These are phyloP conservation scores for Bipolaris bicolor DNA, from an alignment of 2,329 filamentous ascomycete genomes.

Conservation along the genomic window DNA sequence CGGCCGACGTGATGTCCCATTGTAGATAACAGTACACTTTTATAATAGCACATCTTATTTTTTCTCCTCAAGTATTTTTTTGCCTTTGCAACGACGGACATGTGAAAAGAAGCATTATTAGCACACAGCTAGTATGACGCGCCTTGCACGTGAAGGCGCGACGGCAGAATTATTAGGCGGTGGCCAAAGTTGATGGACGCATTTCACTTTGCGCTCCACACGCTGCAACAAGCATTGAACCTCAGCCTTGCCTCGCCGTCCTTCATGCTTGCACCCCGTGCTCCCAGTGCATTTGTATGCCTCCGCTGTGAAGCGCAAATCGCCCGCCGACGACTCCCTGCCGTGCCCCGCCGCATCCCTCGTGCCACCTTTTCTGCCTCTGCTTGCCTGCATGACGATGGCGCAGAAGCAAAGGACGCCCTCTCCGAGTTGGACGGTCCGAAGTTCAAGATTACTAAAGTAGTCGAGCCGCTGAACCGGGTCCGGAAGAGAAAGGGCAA, in stretches of 20 bases:
- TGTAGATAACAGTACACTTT: not conserved
- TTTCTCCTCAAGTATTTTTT: not conserved
- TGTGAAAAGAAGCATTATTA: not conserved
- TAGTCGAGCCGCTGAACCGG: slow-evolving; percentile 26
- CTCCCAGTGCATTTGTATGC: slow-evolving; percentile 48
- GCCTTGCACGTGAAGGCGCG: slow-evolving; percentile 45
- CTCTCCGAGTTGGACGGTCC: slow-evolving; percentile 1
- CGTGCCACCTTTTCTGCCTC: slow-evolving; percentile 40
- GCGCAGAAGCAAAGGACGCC: slow-evolving; percentile 14
- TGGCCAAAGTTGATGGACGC: slow-evolving; percentile 34
- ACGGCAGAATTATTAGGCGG: slow-evolving; percentile 43
- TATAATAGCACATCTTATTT: no score
- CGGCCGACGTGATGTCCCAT: slow-evolving; percentile 29
- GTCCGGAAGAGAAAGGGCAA: slow-evolving; percentile 33
- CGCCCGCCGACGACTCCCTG: slow-evolving; percentile 28
- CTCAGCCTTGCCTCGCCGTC: slow-evolving; percentile 7
- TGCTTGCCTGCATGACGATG: slow-evolving; percentile 28
- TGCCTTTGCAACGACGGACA: not conserved
- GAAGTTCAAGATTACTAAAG: slow-evolving; percentile 14
- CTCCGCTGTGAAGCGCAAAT: slow-evolving; percentile 47
- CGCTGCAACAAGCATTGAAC: slow-evolving; percentile 8
- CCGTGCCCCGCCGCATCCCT: slow-evolving; percentile 21
- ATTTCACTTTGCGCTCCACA: slow-evolving; percentile 11
- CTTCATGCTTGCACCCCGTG: slow-evolving; percentile 47
- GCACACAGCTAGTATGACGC: slow-evolving; percentile 7